Evolutionary conservation across 2,329 filamentous ascomycete genomes (phyloP).

Genomic region (Elsinoe arachidis): DNA sequence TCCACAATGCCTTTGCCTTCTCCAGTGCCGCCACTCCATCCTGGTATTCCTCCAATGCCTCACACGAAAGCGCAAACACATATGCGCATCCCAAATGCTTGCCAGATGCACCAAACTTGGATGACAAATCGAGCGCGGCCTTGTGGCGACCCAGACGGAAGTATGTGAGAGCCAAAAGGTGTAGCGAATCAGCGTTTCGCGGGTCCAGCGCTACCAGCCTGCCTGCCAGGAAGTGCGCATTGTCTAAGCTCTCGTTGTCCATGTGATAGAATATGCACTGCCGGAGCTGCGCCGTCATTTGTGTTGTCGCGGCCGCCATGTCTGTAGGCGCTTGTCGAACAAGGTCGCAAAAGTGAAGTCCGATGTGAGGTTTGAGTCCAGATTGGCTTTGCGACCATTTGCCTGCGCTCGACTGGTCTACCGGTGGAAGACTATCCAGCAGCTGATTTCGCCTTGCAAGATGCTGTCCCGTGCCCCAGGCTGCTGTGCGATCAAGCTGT

Average conservation of each 20-base stretch:
- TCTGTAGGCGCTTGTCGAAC: slow-evolving; percentile 18
- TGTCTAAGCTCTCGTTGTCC: slow-evolving; percentile 81
- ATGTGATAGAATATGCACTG: slow-evolving; percentile 65
- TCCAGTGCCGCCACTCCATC: slow-evolving; percentile 81
- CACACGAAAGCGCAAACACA: slow-evolving; percentile 81
- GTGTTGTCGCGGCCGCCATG: slow-evolving; percentile 49
- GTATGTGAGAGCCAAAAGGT: slow-evolving; percentile 78
- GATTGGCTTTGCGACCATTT: background rate
- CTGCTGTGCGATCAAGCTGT: background rate
- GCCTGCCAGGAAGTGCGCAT: slow-evolving; percentile 88
- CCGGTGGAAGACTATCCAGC: background rate
- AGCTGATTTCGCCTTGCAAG: background rate
- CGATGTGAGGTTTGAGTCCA: background rate
- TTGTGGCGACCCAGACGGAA: slow-evolving; percentile 73
- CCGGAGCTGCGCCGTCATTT: slow-evolving; percentile 52
- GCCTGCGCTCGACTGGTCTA: background rate
- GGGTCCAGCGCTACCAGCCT: slow-evolving; percentile 77
- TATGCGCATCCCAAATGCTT: slow-evolving; percentile 80
- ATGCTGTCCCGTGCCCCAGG: background rate
- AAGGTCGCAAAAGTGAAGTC: slow-evolving; percentile 3
- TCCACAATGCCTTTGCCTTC: slow-evolving; percentile 69
- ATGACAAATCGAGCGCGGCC: slow-evolving; percentile 76
- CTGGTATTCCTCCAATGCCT: slow-evolving; percentile 66
- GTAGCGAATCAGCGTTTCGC: slow-evolving; percentile 68
- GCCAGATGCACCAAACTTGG: slow-evolving; percentile 60